These are phyloP conservation scores for Cladosporium halotolerans DNA, from an alignment of 2,329 filamentous ascomycete species.

Conservation along the genomic window DNA sequence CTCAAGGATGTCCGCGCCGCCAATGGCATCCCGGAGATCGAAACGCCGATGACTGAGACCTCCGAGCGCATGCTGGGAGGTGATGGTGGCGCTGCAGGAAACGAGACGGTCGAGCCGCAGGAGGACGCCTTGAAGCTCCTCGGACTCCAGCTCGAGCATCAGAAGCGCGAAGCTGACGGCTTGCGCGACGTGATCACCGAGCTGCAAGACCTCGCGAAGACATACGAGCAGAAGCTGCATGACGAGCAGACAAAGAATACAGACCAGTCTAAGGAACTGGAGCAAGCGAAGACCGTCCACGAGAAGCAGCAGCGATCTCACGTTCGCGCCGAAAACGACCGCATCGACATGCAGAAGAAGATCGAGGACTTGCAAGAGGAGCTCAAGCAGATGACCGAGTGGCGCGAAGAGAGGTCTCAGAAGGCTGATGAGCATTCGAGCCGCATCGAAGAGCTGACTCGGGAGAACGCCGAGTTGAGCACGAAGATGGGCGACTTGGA, in stretches of 20 bases:
- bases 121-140: conserved; percentile 4
- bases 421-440: conserved; percentile 13
- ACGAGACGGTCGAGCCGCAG: conserved; percentile 4
- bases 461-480: not conserved
- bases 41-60: conserved; percentile 11
- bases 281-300: not conserved
- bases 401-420: conserved; percentile 11
- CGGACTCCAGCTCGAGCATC: conserved; percentile 6
- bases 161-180: not conserved
- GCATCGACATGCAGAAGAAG: conserved; percentile 6
- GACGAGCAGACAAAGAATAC: not conserved
- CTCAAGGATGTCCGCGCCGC: conserved; percentile 11
- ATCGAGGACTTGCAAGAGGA: conserved; percentile 11
- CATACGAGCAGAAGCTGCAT: not conserved
- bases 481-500: not conserved
- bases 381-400: conserved; percentile 15
- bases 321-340: conserved; percentile 8
- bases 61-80: conserved; percentile 11
- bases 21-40: conserved; percentile 9
- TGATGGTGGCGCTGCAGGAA: not conserved
- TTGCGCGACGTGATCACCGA: not conserved
- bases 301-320: conserved; percentile 12
- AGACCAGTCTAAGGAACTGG: not conserved
- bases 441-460: conserved; percentile 9
- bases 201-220: conserved; percentile 6